Base-by-base conservation (phyloP, 192 early-diverging fungal species). In the Diversispora eburnea region DNA sequence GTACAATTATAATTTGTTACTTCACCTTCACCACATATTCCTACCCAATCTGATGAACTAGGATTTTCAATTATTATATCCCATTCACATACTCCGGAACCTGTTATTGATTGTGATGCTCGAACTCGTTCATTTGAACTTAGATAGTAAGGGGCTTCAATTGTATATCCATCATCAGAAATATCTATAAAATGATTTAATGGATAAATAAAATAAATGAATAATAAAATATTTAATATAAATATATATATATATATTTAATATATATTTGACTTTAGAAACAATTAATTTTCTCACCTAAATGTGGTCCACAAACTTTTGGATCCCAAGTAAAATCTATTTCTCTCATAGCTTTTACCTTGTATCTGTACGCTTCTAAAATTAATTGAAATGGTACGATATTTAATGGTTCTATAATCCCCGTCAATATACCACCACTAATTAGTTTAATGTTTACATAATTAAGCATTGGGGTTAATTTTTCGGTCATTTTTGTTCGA, bases 381-480 rank as follows among this genome's bases (percentile, higher is more conserved):
- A 65, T 20, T 17, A 46, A 9, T 7, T 19, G 10, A 12, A 9
- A 8, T 6, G 63, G 63, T 43, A 65, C 20, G 10, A 65, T 65
- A 0, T 65, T 20, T 47, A 65, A 65, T 19, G 63, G 63, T 47
- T 65, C 43, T 8, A 65, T 65, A 20, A 65, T 65, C 12, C 43
- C 19, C 4, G 13, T 13, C 15, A 65, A 46, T 43, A 65, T 9
- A 20, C n/a, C 41, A 10, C 42, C 42, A n/a, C 43, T 25, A 47
- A 65, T 42, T 15, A 43, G 19, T 42, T 22, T 65, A 42, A 65
- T 43, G 19, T 65, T 42, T 15, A 65, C 43, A 43, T 46, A 46
- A 10, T 65, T 45, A 19, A 20, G 4, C 20, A 65, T 39, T 9
- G 43, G 63, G 3, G 10, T 46, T 65, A 65, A 19, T 43, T 46